Conservation (phyloP, 352 stramenopile species). For the Pythium periplocum region DNA sequence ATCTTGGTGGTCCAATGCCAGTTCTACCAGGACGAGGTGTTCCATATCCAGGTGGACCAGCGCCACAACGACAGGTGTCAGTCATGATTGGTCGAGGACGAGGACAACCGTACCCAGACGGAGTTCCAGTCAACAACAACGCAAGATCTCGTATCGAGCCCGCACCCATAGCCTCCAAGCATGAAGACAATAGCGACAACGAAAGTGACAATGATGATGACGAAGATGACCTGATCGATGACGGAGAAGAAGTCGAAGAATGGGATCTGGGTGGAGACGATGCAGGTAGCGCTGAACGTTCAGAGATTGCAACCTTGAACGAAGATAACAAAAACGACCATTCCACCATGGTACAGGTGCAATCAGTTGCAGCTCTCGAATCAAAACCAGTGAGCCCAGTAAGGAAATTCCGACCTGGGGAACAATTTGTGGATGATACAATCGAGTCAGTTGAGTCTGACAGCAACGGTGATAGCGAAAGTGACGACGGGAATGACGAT, state of each 20-base stretch:
- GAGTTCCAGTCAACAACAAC: constrained; percentile 1
- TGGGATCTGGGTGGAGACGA: constrained; percentile 10
- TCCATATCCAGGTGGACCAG: neutral
- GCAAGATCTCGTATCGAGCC: neutral
- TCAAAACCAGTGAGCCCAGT: neutral
- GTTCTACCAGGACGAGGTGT: too few species aligned
- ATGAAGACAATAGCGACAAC: constrained; percentile 2
- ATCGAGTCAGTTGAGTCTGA: constrained; percentile 12
- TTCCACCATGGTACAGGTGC: neutral
- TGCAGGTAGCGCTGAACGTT: neutral
- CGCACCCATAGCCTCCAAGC: neutral
- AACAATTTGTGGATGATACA: constrained; percentile 3
- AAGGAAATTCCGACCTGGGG: constrained; percentile 6
- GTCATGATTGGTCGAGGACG: constrained; percentile 7
- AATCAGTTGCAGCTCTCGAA: neutral
- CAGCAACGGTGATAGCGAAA: constrained; percentile 5
- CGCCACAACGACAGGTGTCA: neutral
- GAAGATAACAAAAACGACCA: neutral
- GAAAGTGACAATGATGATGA: constrained; percentile 17
- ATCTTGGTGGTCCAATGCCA: too few species aligned
- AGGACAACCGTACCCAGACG: constrained; percentile 10
- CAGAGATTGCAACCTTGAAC: neutral
- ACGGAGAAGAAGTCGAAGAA: constrained; percentile 19
- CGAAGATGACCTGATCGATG: constrained; percentile 12
- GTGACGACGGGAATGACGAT: constrained; percentile 12